Evolutionary conservation across 176 grass and related monocot genomes (phyloP), one percentile per base, ranked within the genome.

Genomic region (Sorghum bicolor): DNA sequence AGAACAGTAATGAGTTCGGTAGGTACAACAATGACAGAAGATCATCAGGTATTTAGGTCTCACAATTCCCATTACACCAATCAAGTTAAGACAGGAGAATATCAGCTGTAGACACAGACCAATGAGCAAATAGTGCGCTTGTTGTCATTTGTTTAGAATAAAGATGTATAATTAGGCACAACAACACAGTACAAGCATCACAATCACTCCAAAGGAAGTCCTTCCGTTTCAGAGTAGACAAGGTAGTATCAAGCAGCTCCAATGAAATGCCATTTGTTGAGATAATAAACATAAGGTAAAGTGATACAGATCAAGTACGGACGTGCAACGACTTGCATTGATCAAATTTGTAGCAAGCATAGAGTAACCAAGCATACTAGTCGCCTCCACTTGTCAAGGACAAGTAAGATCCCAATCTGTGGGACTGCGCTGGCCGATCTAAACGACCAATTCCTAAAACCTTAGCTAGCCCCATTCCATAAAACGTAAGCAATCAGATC

Each of bases 401-500:
- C 2, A 32, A 14, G 10, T 0, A 25, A 72, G 39, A 64, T 33
- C 22, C 34, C 22, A 74, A 53, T 2, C 40, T 40, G 57, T 39
- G 9, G 11, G 25, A 76, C 52, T 16, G 15, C 36, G 15, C 67
- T 38, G 25, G 50, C n/a, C 60, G 48, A 93, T 91, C 80, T 47
- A 41, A 60, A 39, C 14, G 61, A 38, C 9, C 10, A 0, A 0
- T 15, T 12, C 61, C 26, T 64, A 84, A 83, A 84, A 86, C 84
- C 63, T 53, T 72, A 72, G 55, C 57, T 17, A 26, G n/a, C 12
- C 11, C 26, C 63, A 38, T 17, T 74, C 37, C 48, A 30, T 7
- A 70, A 75, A 63, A 8, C 5, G 11, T 45, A 76, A 43, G 28
- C 62, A 61, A 76, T 25, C 57, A 91, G 86, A 85, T 88, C 88